Base-by-base conservation (phyloP, 352 stramenopile genomes). In the Phytophthora foliorum region DNA sequence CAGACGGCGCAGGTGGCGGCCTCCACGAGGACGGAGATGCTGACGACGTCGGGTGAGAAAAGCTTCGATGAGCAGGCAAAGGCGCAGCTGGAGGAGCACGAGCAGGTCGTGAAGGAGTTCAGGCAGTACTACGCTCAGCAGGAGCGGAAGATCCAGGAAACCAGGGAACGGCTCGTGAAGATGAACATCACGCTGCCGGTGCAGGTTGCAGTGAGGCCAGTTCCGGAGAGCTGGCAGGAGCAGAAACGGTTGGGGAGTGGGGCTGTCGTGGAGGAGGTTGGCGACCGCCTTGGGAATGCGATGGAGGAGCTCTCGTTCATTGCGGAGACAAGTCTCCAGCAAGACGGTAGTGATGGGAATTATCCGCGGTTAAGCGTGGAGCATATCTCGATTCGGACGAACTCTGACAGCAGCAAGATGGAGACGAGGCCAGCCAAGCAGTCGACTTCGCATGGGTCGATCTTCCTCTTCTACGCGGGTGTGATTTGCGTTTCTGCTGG, bases 401-500 rank as follows among this genome's bases (percentile, higher is more conserved):
- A 6, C 14, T 29, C 53, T 16, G 51, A 45, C 2, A 45, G n/a
- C 19, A 14, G 29, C 7, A 21, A 57, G 24, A 24, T 14, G 24
- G 17, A 34, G 16, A 54, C 34, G 22, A 63, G 22, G 34, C 27
- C 27, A 41, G 46, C 21, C 34, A 34, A 63, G 13, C 42, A 42
- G 22, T 46, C 44, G 13, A 57, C 34, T 31, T 63, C 39, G n/a
- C 50, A 61, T 10, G 56, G 52, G n/a, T 60, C 60, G 9, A 49
- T 29, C 42, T 42, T 83, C 32, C 48, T 82, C 34, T 81, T 87
- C 51, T 87, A 84, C 42, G 25, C 63, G 6, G 45, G 74, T 21
- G 64, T 87, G 41, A 17, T 52, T 1, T 67, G 50, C 39, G 31
- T 74, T 31, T 80, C 76, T 7, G 50, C 57, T 31, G 39, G 57